Evolutionary conservation across 148 eudicot genomes (phyloP), one percentile per base, ranked within the genome.

Genomic region (Simmondsia chinensis): DNA sequence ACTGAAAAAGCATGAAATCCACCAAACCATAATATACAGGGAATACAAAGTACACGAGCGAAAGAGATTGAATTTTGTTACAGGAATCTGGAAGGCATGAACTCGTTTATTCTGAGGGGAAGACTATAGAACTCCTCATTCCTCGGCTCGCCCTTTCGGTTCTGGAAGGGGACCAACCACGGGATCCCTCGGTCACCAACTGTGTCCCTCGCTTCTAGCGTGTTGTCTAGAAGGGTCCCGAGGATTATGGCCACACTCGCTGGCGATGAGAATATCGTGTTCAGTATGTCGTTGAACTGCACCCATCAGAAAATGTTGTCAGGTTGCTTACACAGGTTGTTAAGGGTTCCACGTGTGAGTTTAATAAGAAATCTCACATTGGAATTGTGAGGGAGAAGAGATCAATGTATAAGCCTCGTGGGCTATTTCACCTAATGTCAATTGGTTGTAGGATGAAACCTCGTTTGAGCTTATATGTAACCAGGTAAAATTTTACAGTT

Each of bases 271-370:
- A 91, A 91, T 34, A 91, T 30, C 5, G 99, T 71, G 43, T 85
- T 91, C 45, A 82, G 50, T 48, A 91, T 79, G 72, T 86, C 80
- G 15, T 91, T 77, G 69, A 91, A 91, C 99, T 91, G 89, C 62
- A 72, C 44, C 17, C 26, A 60, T 29, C 23, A 32, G 3, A 52
- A 10, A 33, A 17, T 19, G 19, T n/a, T n/a, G n/a, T n/a, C n/a
- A n/a, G n/a, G n/a, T n/a, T n/a, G n/a, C n/a, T n/a, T n/a, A n/a
- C n/a, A n/a, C n/a, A n/a, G n/a, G n/a, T n/a, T n/a, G n/a, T n/a
- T n/a, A n/a, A n/a, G n/a, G n/a, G n/a, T n/a, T n/a, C n/a, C n/a
- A n/a, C n/a, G n/a, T n/a, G n/a, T n/a, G n/a, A n/a, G n/a, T n/a
- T n/a, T n/a, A n/a, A n/a, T n/a, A n/a, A n/a, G n/a, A n/a, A n/a